Evolutionary conservation across 164 flowering plant genomes (phyloP).

Genomic region (Nymphaea colorata): DNA sequence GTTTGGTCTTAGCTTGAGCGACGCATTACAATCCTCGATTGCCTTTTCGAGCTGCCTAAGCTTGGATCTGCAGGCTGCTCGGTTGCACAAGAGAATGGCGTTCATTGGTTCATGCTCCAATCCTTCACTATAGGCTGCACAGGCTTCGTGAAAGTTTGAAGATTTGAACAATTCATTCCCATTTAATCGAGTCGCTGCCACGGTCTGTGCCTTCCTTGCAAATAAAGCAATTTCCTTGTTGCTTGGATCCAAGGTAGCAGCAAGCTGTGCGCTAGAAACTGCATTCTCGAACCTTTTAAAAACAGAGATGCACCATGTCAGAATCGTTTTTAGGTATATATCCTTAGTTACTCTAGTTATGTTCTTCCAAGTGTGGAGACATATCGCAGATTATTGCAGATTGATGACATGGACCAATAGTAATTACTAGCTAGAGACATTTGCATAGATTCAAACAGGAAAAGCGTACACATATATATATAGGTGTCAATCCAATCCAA

Average conservation of each 20-base stretch:
- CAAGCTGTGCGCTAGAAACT: slow-evolving; percentile 33
- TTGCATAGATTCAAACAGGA: no score
- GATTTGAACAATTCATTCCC: slow-evolving; percentile 70
- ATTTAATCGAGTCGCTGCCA: slow-evolving; percentile 36
- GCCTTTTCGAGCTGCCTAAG: slow-evolving; percentile 71
- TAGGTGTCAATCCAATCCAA: no score
- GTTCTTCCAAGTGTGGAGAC: no score
- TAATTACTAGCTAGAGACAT: no score
- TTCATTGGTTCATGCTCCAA: slow-evolving; percentile 62
- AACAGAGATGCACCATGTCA: neutral
- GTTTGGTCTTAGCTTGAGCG: slow-evolving; percentile 47
- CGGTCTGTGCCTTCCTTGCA: slow-evolving; percentile 29
- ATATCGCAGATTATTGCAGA: no score
- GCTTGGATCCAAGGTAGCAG: slow-evolving; percentile 42
- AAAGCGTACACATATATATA: no score
- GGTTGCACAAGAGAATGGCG: slow-evolving; percentile 66
- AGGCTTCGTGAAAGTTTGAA: slow-evolving; percentile 50
- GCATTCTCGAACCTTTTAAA: slow-evolving; percentile 65
- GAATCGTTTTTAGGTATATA: neutral
- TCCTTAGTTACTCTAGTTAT: no score
- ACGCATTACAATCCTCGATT: slow-evolving; percentile 59
- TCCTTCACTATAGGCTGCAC: slow-evolving; percentile 47
- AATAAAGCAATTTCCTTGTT: slow-evolving; percentile 29
- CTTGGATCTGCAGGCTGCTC: slow-evolving; percentile 73
- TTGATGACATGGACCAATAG: no score